phyloP scores from a whole-genome alignment of 106 monocot genomes.

The Triglochin maritima region DNA sequence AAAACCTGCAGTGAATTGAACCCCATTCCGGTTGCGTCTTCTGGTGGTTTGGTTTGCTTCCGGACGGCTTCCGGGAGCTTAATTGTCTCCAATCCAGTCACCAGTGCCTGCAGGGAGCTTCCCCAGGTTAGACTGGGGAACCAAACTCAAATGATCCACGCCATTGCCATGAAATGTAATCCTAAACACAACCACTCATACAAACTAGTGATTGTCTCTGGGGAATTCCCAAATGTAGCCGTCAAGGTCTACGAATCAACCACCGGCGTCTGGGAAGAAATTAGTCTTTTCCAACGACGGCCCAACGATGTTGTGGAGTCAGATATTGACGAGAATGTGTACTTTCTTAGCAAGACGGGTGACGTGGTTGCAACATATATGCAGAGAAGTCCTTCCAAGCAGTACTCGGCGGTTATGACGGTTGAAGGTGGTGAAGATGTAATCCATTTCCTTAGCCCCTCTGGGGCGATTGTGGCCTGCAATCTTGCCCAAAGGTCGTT shows the following conservation, averaged over 20 bases:
- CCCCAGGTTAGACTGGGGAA: conserved; percentile 1
- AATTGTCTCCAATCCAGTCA: conserved; percentile 44
- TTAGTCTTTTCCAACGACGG: conserved; percentile 6
- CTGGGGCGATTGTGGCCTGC: conserved; percentile 48
- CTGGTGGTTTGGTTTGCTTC: conserved; percentile 59
- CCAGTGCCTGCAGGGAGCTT: conserved; percentile 42
- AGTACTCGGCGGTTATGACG: conserved; percentile 62
- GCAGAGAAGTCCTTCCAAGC: conserved; percentile 68
- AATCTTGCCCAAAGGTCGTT: conserved; percentile 31
- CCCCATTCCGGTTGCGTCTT: conserved; percentile 53
- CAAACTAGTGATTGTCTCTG: conserved; percentile 39
- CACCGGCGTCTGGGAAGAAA: conserved; percentile 36
- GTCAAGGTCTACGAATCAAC: conserved; percentile 40
- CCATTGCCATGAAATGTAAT: conserved; percentile 52
- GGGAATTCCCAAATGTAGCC: conserved; percentile 36
- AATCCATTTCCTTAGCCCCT: conserved; percentile 52
- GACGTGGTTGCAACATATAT: conserved; percentile 74
- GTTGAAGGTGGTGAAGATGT: conserved; percentile 39
- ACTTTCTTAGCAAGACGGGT: conserved; percentile 80
- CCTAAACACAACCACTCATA: conserved; percentile 17
- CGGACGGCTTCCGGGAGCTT: conserved; percentile 22
- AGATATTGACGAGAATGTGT: conserved; percentile 32
- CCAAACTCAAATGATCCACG: conserved; percentile 28
- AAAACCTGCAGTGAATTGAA: conserved; percentile 1
- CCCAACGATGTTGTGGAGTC: conserved; percentile 11